Evolutionary conservation across 73 alveolate species (phyloP), one percentile per base, ranked within the genome.

Genomic region (Paramecium sexaurelia): DNA sequence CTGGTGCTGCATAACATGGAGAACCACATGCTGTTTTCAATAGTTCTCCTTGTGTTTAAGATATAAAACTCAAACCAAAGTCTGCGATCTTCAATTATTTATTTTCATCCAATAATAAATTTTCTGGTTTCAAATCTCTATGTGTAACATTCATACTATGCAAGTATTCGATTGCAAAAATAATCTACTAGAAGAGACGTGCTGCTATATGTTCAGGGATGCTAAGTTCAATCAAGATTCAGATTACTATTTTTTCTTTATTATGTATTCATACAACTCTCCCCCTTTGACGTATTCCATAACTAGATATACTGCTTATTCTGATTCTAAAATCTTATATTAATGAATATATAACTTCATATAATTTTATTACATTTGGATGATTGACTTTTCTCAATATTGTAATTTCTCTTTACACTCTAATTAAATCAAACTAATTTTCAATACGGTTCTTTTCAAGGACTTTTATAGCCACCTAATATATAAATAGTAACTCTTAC

Each of bases 231-330:
- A 43, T 68, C 8, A 94, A 95, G 92, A 86, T 83, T 85, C 95
- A 96, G 24, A 89, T 55, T 8, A n/a, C 71, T 97, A 75, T 55
- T 75, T 75, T 75, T 85, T 84, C 45, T 61, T 85, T 0, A 85
- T 84, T 19, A 56, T 96, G 92, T 94, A 95, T 75, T 95, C 97
- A 83, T 95, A 92, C 47, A 94, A 88, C 71, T 96, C 98, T 33
- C 96, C 97, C 22, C 98, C 98, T 57, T 93, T 92, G 17, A 96
- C 97, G 69, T 95, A 96, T 89, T 96, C 98, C 91, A 85, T 96
- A 55, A 96, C 87, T 26, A 96, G 90, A 82, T 94, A 96, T 27
- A 95, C 51, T 55, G 85, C 87, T 43, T 90, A 75, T 87, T 95
- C 94, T 17, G 97, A 93, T 94, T 94, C 95, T 8, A 87, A 33